phyloP scores from a whole-genome alignment of 768 basidiomycete species.

The Mycena albidolilacea region DNA sequence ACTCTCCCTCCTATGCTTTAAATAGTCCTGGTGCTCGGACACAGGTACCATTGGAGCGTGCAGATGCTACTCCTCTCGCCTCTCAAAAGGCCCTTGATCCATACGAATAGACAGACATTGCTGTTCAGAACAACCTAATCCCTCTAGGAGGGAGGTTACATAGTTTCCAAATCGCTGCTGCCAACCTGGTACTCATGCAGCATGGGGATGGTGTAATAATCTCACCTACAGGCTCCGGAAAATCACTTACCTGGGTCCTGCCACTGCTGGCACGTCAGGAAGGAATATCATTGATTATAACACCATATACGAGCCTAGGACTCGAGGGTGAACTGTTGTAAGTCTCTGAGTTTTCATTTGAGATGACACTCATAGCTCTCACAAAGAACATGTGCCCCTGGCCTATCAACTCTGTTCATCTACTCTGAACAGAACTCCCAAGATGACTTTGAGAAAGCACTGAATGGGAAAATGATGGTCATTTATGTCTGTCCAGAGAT shows the following conservation, averaged over 20 bases:
- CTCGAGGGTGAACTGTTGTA: constrained; percentile 40
- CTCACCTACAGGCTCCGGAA: constrained; percentile 43
- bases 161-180: constrained; percentile 38
- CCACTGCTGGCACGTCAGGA: constrained; percentile 41
- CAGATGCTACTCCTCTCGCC: not conserved
- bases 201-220: constrained; percentile 39
- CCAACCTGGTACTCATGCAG: constrained; percentile 38
- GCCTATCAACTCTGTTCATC: constrained; percentile 9
- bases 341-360: not conserved
- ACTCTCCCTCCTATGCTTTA: no score
- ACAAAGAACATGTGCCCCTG: not conserved
- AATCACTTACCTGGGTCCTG: constrained; percentile 41
- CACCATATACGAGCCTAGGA: constrained; percentile 45
- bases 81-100: constrained; percentile 2
- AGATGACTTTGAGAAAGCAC: constrained; percentile 29
- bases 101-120: constrained; percentile 4
- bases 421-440: constrained; percentile 33
- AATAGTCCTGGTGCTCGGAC: not conserved
- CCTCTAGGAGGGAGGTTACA: not conserved
- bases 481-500: constrained; percentile 45
- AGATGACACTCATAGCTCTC: no score
- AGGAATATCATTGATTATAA: constrained; percentile 41
- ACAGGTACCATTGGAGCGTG: not conserved
- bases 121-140: not conserved
- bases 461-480: constrained; percentile 31